Conservation (phyloP, 306 rosid species). For the Morella rubra region DNA sequence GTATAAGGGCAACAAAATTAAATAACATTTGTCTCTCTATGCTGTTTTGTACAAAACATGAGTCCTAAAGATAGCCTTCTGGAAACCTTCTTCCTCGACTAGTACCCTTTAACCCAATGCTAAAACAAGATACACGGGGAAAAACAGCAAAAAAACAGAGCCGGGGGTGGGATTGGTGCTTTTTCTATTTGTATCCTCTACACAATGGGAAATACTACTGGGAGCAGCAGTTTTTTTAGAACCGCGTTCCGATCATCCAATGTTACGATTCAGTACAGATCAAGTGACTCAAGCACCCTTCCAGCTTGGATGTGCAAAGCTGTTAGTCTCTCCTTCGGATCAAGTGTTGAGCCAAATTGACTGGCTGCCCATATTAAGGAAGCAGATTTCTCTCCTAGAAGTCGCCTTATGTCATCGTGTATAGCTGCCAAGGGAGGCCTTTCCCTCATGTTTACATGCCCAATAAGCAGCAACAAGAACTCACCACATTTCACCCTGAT, state of each 20-base stretch:
- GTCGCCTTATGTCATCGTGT: constrained; percentile 80
- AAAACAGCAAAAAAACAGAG: background rate
- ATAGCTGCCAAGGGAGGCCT: constrained; percentile 70
- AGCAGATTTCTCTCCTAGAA: constrained; percentile 89
- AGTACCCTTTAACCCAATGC: background rate
- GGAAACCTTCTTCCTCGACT: background rate
- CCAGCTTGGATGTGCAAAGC: constrained; percentile 48
- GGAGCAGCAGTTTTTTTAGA: constrained; percentile 1
- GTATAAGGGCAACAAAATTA: constrained; percentile 5
- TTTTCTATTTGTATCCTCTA: constrained; percentile 12
- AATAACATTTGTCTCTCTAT: background rate
- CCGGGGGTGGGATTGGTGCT: constrained; percentile 4
- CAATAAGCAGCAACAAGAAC: constrained; percentile 78
- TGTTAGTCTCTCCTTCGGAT: constrained; percentile 70
- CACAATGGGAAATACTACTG: background rate
- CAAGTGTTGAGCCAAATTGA: constrained; percentile 84
- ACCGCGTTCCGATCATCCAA: background rate
- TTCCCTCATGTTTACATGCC: constrained; percentile 84
- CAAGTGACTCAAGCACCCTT: constrained; percentile 45
- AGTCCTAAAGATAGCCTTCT: background rate
- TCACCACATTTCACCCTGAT: constrained; percentile 93
- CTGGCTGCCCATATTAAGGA: constrained; percentile 99
- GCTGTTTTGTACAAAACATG: constrained; percentile 5
- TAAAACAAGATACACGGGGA: background rate
- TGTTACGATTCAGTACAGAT: background rate